Evolutionary conservation across 2,329 filamentous ascomycete species (phyloP), one percentile per base, ranked within the genome.

Genomic region (Diaporthe capsici): DNA sequence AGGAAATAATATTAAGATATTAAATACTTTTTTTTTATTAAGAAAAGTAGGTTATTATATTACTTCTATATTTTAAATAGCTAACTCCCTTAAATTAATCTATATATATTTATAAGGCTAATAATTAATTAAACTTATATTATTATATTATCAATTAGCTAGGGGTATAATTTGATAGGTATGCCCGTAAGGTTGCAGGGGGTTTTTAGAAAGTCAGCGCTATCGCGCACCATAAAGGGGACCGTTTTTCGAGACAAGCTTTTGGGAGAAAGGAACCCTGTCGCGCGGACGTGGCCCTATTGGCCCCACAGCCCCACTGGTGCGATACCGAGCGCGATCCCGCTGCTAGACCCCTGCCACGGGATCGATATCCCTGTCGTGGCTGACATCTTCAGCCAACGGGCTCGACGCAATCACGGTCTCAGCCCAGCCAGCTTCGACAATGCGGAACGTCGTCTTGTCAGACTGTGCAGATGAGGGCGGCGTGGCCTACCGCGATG

Each of bases 281-380:
- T 73, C 37, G 9, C 58, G 9, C 10, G 2, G 15, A 31, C n/a
- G 47, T 20, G 15, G 37, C n/a, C 58, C 51, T 28, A 73, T 73
- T 73, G 71, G 71, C 22, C 6, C 10, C 28, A 31, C 58, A 34
- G 58, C 39, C 39, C 13, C 28, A 13, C 49, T 51, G 3, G 15
- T 73, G 61, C 74, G 74, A 75, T 39, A 42, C 74, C 74, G 74
- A 75, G 9, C n/a, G 58, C 74, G 74, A 75, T 61, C 74, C 74
- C 74, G 71, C 39, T 13, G 17, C 1, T 3, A 0, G 20, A n/a
- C 49, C 71, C 37, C 25, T 37, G 53, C 47, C 10, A 55, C 12
- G 63, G 53, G 42, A 67, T 68, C 13, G 3, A 1, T 1, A 75
- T 72, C 73, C 55, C 39, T 71, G 67, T 9, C 57, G 31, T 51